phyloP scores from a whole-genome alignment of 805 yeast genomes.

The Candida mattraensis region DNA sequence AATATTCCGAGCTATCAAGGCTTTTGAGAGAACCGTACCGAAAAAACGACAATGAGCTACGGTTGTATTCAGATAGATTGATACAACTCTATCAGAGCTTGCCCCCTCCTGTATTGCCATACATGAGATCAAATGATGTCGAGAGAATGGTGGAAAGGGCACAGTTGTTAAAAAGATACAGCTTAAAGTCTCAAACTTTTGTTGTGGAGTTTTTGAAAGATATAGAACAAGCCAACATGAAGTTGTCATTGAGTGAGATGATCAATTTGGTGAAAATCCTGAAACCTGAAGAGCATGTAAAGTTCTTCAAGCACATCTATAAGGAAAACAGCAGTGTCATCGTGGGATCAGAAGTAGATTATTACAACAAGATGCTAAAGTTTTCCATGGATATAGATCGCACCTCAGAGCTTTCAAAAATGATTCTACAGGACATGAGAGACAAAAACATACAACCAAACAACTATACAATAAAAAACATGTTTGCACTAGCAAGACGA shows the following conservation, averaged over 20 bases:
- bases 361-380: conserved; percentile 7
- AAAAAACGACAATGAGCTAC: not conserved
- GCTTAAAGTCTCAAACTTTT: conserved; percentile 1
- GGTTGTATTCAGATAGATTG: conserved; percentile 3
- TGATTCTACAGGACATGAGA: conserved; percentile 8
- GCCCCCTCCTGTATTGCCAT: conserved; percentile 14
- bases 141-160: conserved; percentile 7
- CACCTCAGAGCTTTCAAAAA: conserved; percentile 1
- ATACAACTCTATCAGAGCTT: conserved; percentile 5
- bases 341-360: conserved; percentile 62
- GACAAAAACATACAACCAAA: conserved; percentile 4
- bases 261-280: conserved; percentile 44
- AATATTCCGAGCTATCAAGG: conserved; percentile 4
- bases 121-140: conserved; percentile 9
- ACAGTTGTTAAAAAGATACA: conserved; percentile 1
- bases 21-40: conserved; percentile 1
- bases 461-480: conserved; percentile 3
- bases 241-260: conserved; percentile 11
- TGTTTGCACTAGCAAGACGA: conserved; percentile 8
- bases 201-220: conserved; percentile 11
- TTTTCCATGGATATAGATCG: conserved; percentile 5
- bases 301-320: conserved; percentile 90
- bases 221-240: conserved; percentile 9
- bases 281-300: conserved; percentile 78
- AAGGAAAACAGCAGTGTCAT: conserved; percentile 95